Base-by-base conservation (phyloP, 139 green algal species). In the Eudorina sp. region DNA sequence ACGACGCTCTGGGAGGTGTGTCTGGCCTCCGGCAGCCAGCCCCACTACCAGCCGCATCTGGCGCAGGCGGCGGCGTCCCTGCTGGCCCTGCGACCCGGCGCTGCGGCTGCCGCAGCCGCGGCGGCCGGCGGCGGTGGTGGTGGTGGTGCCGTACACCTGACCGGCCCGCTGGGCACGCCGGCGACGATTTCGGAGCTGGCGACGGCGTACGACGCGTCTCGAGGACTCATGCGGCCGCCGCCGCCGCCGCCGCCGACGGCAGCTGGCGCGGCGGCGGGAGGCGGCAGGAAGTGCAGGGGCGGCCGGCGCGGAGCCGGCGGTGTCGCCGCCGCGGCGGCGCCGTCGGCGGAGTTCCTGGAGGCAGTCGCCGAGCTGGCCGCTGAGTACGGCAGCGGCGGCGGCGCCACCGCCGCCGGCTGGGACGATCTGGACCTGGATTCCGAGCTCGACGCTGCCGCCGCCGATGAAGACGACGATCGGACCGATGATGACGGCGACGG, bases 21-120 rank as follows among this genome's bases (percentile, higher is more conserved):
- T n/a, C 85, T 95, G 29, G 62, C 86, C 1, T 55, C 69, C 4
- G 75, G 93, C 31, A n/a, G 85, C 4, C 40, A 53, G 31, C 48
- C 70, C 23, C 91, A 95, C 86, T 94, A 93, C 89, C 92, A 96
- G 77, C 91, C 92, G 1, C 89, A 93, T 64, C 66, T 94, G 6
- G 91, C 89, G 11, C 77, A 88, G 87, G 90, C 90, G 4, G 76
- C 90, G 14, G 62, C n/a, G 2, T 89, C 81, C 0, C 55, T 92
- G 16, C 11, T 85, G 21, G 62, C 51, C 46, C 38, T 77, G 40
- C 38, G 41, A 23, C 74, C 80, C 13, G 48, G 58, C 45, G 73
- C 73, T 8, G 73, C 14, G 14, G 31, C 53, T 40, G 31, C 75
- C 38, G 75, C 43, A 0, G 46, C 41, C 34, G 53, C 77, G 36